Evolutionary conservation across 306 rosid genomes (phyloP).

Genomic region (Prosopis cineraria): DNA sequence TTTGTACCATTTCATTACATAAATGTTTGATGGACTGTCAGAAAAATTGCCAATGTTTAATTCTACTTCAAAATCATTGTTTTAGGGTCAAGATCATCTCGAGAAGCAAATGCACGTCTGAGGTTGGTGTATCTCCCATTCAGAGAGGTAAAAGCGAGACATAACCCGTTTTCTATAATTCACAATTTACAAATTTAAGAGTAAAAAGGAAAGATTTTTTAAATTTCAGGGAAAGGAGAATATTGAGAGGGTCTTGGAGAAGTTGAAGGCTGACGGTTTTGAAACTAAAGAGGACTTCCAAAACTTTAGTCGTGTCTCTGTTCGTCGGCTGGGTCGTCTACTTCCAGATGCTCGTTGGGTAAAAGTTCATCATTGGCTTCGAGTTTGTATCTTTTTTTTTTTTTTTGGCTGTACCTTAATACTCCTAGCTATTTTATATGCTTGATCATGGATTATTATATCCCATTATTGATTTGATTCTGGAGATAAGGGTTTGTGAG

Average conservation of each 20-base stretch:
- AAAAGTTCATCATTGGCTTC: conserved; percentile 24
- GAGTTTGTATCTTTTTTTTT: background rate
- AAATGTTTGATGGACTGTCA: background rate
- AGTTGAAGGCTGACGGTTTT: conserved; percentile 39
- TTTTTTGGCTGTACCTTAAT: background rate
- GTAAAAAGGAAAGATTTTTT: background rate
- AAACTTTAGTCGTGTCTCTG: conserved; percentile 54
- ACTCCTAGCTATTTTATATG: background rate
- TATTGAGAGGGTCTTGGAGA: conserved; percentile 55
- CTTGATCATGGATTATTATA: background rate
- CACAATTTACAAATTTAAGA: background rate
- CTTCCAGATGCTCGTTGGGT: conserved; percentile 82
- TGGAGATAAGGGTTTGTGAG: background rate
- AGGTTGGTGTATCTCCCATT: conserved; percentile 62
- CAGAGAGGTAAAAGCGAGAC: conserved; percentile 42
- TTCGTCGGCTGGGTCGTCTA: conserved; percentile 77
- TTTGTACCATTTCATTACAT: too few species aligned
- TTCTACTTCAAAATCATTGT: conserved; percentile 22
- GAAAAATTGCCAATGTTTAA: conserved; percentile 5
- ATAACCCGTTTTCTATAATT: background rate
- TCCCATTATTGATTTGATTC: background rate
- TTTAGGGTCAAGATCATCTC: conserved; percentile 43
- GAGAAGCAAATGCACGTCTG: conserved; percentile 62
- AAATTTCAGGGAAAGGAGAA: conserved; percentile 58
- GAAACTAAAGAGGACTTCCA: conserved; percentile 39